Conservation (phyloP, 768 basidiomycete genomes). For the Mycena amicta region DNA sequence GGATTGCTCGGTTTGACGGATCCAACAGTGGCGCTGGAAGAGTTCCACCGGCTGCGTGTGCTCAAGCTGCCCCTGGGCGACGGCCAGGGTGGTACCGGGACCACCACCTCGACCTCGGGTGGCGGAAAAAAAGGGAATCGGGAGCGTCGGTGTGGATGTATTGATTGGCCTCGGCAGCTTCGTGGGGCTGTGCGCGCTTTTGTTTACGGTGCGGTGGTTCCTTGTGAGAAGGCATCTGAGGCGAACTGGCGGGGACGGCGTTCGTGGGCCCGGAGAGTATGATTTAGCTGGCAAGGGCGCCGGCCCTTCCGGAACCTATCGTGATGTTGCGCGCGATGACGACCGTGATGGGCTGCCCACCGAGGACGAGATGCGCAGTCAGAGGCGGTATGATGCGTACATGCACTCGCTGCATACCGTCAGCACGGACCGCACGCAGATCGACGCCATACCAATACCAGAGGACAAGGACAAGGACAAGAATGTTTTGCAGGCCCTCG, state of each 20-base stretch:
- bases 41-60: slow-evolving; percentile 73
- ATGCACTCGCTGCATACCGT: slow-evolving; percentile 36
- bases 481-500: neutral
- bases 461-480: neutral
- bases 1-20: slow-evolving; percentile 70
- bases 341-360: slow-evolving; percentile 32
- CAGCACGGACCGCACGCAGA: slow-evolving; percentile 36
- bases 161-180: slow-evolving; percentile 62
- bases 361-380: slow-evolving; percentile 43
- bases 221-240: slow-evolving; percentile 42
- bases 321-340: slow-evolving; percentile 21
- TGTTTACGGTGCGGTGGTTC: slow-evolving; percentile 61
- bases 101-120: slow-evolving; percentile 8
- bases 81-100: slow-evolving; percentile 9
- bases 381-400: slow-evolving; percentile 40
- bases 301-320: slow-evolving; percentile 7
- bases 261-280: slow-evolving; percentile 6
- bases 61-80: slow-evolving; percentile 57
- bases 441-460: neutral
- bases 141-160: slow-evolving; percentile 64
- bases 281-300: slow-evolving; percentile 6
- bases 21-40: slow-evolving; percentile 57
- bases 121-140: slow-evolving; percentile 34
- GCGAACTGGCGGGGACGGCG: slow-evolving; percentile 13
- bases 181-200: slow-evolving; percentile 52